Evolutionary conservation across 2,329 filamentous ascomycete species (phyloP).

Genomic region (Trichoderma semiorbis): DNA sequence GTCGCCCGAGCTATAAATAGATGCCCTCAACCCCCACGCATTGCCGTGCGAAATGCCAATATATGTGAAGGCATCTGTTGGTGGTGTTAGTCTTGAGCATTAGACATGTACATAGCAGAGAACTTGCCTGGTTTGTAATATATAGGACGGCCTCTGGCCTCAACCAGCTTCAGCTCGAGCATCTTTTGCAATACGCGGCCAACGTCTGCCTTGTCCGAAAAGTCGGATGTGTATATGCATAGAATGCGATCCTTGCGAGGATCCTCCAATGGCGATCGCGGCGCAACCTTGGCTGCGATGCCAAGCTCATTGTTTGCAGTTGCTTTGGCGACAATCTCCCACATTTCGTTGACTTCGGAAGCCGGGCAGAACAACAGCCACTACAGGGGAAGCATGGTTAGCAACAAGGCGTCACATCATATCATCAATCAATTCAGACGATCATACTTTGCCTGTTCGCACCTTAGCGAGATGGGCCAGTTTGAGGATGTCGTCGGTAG

Average conservation of each 20-base stretch:
- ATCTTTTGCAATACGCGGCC: conserved; percentile 62
- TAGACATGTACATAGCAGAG: no score
- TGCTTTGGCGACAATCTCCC: conserved; percentile 64
- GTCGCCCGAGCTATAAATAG: conserved; percentile 50
- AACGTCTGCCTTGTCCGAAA: conserved; percentile 65
- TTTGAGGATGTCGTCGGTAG: conserved; percentile 54
- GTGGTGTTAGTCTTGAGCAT: background rate
- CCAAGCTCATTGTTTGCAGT: conserved; percentile 69
- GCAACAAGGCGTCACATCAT: background rate
- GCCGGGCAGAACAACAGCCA: conserved; percentile 70
- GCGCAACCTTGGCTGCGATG: conserved; percentile 67
- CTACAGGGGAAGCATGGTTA: conserved; percentile 34
- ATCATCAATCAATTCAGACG: background rate
- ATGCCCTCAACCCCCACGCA: conserved; percentile 58
- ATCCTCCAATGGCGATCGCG: conserved; percentile 44
- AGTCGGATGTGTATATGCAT: conserved; percentile 76
- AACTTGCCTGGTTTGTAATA: conserved; percentile 74
- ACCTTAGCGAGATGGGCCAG: conserved; percentile 59
- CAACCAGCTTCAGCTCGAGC: conserved; percentile 59
- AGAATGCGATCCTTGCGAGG: conserved; percentile 54
- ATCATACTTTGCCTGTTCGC: conserved; percentile 60
- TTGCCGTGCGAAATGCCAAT: conserved; percentile 61
- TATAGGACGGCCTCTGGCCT: conserved; percentile 46
- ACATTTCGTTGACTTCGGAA: conserved; percentile 56
- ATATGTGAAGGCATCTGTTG: conserved; percentile 63